Percentiles rank a stretch among this genome's conserved stretches.
Conservation (phyloP, 2,329 filamentous ascomycete species). For the Trichophyton equinum region DNA sequence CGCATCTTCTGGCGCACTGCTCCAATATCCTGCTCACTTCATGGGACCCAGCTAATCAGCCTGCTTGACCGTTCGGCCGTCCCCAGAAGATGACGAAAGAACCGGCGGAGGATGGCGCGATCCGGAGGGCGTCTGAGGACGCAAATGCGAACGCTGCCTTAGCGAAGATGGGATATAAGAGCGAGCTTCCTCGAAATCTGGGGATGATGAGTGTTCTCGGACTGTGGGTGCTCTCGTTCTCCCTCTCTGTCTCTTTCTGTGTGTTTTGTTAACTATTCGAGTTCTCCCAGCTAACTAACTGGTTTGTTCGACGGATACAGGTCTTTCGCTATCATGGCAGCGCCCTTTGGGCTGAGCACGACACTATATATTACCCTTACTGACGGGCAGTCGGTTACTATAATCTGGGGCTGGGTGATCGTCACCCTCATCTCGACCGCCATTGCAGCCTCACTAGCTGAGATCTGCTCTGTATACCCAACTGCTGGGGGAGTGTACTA, state of each 20-base stretch:
- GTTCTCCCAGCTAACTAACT: neutral
- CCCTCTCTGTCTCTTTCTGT: neutral
- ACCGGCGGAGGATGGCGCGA: neutral
- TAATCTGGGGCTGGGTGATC: constrained; percentile 58
- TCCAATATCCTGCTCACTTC: neutral
- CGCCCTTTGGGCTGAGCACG: constrained; percentile 54
- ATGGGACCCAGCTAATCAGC: neutral
- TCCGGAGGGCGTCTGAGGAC: constrained; percentile 12
- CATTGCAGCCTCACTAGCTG: constrained; percentile 54
- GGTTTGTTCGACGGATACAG: constrained; percentile 17
- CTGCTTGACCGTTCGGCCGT: neutral
- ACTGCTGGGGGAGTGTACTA: constrained; percentile 61
- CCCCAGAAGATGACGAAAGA: neutral
- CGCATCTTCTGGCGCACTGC: no score
- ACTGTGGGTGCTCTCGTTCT: constrained; percentile 29
- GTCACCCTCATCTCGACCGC: constrained; percentile 51
- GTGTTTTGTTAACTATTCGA: neutral
- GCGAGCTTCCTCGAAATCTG: constrained; percentile 52
- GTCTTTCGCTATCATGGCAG: constrained; percentile 65
- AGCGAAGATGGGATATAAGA: constrained; percentile 55
- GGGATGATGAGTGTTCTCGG: constrained; percentile 60
- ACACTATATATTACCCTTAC: constrained; percentile 56
- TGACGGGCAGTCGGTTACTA: constrained; percentile 56
- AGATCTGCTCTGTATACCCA: constrained; percentile 57
- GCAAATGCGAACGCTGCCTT: constrained; percentile 46